Base-by-base conservation (phyloP, 2,329 filamentous ascomycete species). In the Phialocephala sp. region DNA sequence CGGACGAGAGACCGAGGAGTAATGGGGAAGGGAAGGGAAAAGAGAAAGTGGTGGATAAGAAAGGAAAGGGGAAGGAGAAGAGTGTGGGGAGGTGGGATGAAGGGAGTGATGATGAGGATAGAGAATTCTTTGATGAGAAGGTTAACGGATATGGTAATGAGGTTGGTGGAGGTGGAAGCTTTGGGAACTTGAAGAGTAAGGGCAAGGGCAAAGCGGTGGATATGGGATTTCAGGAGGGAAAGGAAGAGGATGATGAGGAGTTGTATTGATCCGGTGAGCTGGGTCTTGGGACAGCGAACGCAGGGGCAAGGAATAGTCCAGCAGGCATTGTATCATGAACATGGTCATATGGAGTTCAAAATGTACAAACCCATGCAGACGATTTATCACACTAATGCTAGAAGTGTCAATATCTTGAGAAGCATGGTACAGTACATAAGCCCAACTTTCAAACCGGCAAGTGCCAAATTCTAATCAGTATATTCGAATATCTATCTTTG, bases 181-280 rank as follows among this genome's bases (percentile, higher is more conserved):
- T 32, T 32, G 27, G 3, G 27, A 32, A 6, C 27, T 32, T 43
- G 62, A 60, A 64, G 63, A 62, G 54, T n/a, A 72, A 86, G 72
- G 84, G 84, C 8, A 88, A 88, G 75, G 86, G 82, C 1, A 88
- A 87, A 72, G 85, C 80, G 2, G 78, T 82, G 18, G 81, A 72
- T 68, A 72, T 72, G 57, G 65, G 86, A 84, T 74, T 75, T 57
- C 68, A 68, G 37, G 57, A 64, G 11, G 62, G 61, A n/a, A 59
- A 52, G 24, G 66, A 65, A 27, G 63, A 64, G 20, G 65, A 66
- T 36, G 59, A 61, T 41, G 65, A 64, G 36, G 65, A 59, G 8
- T 18, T 66, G 61, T 66, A 66, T 56, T 66, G 50, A 54, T 15
- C 27, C 6, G 43, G 3, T n/a, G n/a, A 47, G 5, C 15, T 41